phyloP scores from a whole-genome alignment of 345 rosid genomes.

The Cardamine occulta region DNA sequence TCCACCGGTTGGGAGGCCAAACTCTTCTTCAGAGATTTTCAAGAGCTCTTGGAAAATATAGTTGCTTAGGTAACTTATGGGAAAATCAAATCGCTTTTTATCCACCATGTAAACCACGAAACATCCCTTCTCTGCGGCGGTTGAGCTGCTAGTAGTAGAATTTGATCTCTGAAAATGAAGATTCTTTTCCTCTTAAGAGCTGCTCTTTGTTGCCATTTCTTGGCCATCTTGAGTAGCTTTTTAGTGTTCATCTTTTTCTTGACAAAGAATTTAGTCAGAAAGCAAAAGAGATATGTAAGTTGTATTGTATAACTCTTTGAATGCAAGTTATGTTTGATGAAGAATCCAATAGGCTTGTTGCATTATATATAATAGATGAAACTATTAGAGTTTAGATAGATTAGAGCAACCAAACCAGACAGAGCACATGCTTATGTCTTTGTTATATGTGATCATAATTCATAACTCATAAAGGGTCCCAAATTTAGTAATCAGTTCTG shows the following conservation, averaged over 20 bases:
- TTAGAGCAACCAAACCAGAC: not conserved
- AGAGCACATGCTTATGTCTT: not conserved
- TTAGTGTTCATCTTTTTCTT: not conserved
- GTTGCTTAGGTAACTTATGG: conserved; percentile 27
- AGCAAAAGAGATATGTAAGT: not conserved
- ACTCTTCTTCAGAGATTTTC: conserved; percentile 44
- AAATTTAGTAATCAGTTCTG: not conserved
- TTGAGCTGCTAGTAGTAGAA: not conserved
- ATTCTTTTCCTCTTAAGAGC: not conserved
- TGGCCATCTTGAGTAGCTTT: not conserved
- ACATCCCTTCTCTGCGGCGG: conserved; percentile 19
- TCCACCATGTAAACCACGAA: conserved; percentile 40
- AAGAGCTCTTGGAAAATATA: conserved; percentile 40
- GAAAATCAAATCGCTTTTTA: not conserved
- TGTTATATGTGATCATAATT: conserved; percentile 14
- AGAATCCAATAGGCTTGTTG: not conserved
- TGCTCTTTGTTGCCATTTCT: conserved; percentile 24
- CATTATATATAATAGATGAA: conserved; percentile 21
- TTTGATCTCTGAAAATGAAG: not conserved
- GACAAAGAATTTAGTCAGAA: not conserved
- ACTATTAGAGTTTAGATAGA: not conserved
- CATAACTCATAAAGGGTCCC: not conserved
- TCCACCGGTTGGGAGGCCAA: conserved; percentile 34
- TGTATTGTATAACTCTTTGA: not conserved
- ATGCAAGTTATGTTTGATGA: conserved; percentile 6